Evolutionary conservation across 2,329 filamentous ascomycete genomes (phyloP), one percentile per base, ranked within the genome.

Genomic region (Ophiostoma triangulosporum): DNA sequence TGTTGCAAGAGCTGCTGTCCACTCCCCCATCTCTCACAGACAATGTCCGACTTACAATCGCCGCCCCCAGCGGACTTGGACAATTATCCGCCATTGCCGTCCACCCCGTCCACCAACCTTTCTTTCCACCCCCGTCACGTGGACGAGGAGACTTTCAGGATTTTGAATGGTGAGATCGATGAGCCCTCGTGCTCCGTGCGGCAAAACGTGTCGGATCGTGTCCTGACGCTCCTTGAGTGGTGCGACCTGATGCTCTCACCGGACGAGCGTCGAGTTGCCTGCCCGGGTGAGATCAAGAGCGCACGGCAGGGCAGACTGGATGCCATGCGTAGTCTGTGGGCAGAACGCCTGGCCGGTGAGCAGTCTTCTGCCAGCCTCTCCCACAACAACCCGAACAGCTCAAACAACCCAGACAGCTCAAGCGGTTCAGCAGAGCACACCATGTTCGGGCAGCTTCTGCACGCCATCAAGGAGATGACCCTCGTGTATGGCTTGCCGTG

Each of bases 211-310:
- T 22, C 12, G 3, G 2, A 11, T 11, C 17, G 31, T 9, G 8
- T 4, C 4, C 43, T 50, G 46, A 38, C 54, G 4, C 36, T 49
- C 3, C 2, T 36, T 17, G 48, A 53, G 33, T 57, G 17, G 40
- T 36, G 52, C 11, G 57, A 58, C 2, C 38, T 31, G 11, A n/a
- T 32, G 5, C 48, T 58, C 17, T 31, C 54, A 3, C 4, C 24
- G 1, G 36, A 11, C 14, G 57, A 58, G 48, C n/a, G 33, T 14
- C 29, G 17, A 0, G 53, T 58, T n/a, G 53, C 57, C 3, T 32
- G 15, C 29, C 56, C 56, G 6, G 4, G 3, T 2, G 57, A 58
- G 48, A 51, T 57, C 27, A 11, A n/a, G 1, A 2, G 1, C 3
- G 56, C 56, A 38, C 5, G n/a, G 0, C 12, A 2, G 2, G 46